Conservation (phyloP, 805 yeast species). For the Candida oleophila region DNA sequence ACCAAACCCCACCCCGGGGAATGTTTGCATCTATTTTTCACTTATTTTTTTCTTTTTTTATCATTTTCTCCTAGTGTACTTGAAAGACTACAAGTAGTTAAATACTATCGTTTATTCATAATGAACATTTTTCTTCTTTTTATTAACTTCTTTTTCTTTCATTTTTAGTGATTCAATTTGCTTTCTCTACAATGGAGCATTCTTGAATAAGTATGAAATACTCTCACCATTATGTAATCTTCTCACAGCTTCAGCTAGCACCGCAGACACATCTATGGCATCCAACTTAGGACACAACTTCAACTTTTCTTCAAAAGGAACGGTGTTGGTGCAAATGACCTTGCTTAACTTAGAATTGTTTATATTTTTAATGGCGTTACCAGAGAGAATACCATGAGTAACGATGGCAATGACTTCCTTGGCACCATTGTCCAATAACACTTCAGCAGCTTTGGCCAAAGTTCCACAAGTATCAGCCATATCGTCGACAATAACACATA, state of each 20-base stretch:
- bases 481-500: constrained; percentile 79
- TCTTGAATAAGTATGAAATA: constrained; percentile 72
- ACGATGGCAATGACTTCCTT: constrained; percentile 76
- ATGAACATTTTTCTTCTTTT: neutral
- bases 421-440: constrained; percentile 65
- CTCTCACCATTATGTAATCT: constrained; percentile 87
- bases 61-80: too few species aligned
- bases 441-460: constrained; percentile 77
- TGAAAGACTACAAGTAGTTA: neutral
- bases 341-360: constrained; percentile 65
- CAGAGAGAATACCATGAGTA: constrained; percentile 78
- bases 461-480: constrained; percentile 94
- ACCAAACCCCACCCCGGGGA: too few species aligned
- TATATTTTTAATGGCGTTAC: constrained; percentile 69
- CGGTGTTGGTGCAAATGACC: constrained; percentile 78
- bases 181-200: constrained; percentile 48
- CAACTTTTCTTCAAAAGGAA: constrained; percentile 69
- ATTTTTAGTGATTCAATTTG: neutral
- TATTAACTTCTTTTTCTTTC: neutral
- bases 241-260: constrained; percentile 78
- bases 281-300: constrained; percentile 61
- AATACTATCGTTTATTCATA: neutral
- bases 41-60: too few species aligned
- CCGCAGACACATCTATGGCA: constrained; percentile 68
- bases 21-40: too few species aligned